Percentiles rank a stretch among this genome's conserved stretches.
Conservation (phyloP, 192 early-diverging fungal species). For the Rhizoclosmatium sp. region DNA sequence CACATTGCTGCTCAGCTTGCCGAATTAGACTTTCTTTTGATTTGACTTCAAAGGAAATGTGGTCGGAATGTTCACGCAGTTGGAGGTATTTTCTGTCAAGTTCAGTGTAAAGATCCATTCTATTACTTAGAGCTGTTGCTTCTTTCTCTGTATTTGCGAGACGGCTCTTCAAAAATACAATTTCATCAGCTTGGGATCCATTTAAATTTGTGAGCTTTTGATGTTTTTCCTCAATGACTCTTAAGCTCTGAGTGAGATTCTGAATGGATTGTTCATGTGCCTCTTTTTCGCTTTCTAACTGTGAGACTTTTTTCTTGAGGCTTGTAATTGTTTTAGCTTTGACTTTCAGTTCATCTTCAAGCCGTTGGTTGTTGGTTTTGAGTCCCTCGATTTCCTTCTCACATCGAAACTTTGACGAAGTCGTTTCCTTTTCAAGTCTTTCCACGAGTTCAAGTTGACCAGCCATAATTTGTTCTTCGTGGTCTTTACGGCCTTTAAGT, state of each 20-base stretch:
- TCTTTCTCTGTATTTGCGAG: conserved; percentile 42
- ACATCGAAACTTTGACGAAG: conserved; percentile 13
- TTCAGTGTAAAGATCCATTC: conserved; percentile 39
- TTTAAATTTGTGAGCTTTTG: conserved; percentile 5
- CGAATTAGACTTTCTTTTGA: conserved; percentile 17
- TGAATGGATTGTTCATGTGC: conserved; percentile 2
- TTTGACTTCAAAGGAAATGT: conserved; percentile 39
- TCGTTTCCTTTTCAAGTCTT: conserved; percentile 45
- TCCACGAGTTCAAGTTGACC: conserved; percentile 43
- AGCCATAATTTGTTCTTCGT: conserved; percentile 33
- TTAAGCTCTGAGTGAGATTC: neutral
- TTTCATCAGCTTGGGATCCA: conserved; percentile 31
- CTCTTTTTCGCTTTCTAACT: conserved; percentile 43
- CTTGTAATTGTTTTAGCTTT: conserved; percentile 28
- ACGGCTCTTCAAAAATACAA: conserved; percentile 13
- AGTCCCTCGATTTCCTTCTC: conserved; percentile 43
- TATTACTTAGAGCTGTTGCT: conserved; percentile 25
- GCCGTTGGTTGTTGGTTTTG: conserved; percentile 1
- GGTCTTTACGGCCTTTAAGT: conserved; percentile 35
- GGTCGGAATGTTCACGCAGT: conserved; percentile 37
- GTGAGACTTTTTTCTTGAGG: conserved; percentile 41
- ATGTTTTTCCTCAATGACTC: conserved; percentile 6
- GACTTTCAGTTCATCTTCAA: conserved; percentile 41
- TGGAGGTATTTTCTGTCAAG: conserved; percentile 43
- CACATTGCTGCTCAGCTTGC: conserved; percentile 1